Conservation (phyloP, 331 rosid genomes). For the Telfairia occidentalis region DNA sequence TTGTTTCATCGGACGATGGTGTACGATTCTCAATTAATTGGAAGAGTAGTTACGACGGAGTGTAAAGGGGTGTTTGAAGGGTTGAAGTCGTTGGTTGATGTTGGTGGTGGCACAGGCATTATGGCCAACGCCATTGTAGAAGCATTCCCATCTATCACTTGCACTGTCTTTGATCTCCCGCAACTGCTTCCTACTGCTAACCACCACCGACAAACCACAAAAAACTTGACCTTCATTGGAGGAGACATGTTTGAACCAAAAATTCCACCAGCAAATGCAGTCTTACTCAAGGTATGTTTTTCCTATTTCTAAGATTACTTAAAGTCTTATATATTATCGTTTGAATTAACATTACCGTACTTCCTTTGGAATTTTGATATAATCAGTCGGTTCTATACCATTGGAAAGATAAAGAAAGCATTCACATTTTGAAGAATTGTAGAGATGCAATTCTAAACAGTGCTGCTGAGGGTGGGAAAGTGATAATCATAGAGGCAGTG, state of each 20-base stretch:
- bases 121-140: slow-evolving; percentile 18
- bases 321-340: too few species aligned
- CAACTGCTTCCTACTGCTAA: neutral
- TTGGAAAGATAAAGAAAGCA: neutral
- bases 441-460: neutral
- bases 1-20: slow-evolving; percentile 14
- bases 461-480: neutral
- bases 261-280: slow-evolving; percentile 24
- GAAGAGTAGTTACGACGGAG: neutral
- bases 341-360: too few species aligned
- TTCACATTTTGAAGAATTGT: neutral
- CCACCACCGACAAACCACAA: neutral
- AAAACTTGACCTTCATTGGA: neutral
- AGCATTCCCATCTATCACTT: slow-evolving; percentile 15
- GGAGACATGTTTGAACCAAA: slow-evolving; percentile 23
- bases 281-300: slow-evolving; percentile 8
- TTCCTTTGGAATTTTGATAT: neutral
- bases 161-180: slow-evolving; percentile 7
- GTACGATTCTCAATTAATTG: slow-evolving; percentile 19
- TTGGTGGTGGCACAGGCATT: slow-evolving; percentile 28
- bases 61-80: slow-evolving; percentile 20
- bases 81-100: slow-evolving; percentile 23
- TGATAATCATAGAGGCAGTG: neutral
- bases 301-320: too few species aligned
- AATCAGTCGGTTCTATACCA: neutral